Conservation (phyloP, 441 rosid species). For the Gossypium lobatum region DNA sequence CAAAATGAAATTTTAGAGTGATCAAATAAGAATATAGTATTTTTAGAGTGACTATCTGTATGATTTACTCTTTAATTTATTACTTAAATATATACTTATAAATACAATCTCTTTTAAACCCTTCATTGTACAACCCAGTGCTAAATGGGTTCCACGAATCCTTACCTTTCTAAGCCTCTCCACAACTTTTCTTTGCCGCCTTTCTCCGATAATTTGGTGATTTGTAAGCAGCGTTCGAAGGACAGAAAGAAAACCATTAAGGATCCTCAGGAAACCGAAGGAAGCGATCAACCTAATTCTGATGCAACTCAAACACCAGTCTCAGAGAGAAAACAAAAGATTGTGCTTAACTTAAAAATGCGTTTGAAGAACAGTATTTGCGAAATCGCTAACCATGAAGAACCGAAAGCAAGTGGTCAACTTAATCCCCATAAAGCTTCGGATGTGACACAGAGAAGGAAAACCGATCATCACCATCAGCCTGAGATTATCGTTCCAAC, state of each 20-base stretch:
- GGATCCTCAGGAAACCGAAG: not conserved
- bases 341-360: no score
- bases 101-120: no score
- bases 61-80: no score
- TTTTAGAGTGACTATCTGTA: no score
- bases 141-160: not conserved
- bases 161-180: not conserved
- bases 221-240: not conserved
- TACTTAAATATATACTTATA: no score
- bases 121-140: no score
- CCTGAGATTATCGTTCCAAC: not conserved
- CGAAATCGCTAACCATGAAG: not conserved
- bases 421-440: not conserved
- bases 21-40: no score
- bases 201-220: not conserved
- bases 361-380: no score
- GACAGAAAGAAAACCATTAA: not conserved
- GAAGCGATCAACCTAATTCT: no score
- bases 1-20: no score
- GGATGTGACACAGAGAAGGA: not conserved
- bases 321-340: no score
- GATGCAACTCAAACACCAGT: no score
- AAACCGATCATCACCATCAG: not conserved
- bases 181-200: not conserved
- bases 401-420: not conserved